These are phyloP conservation scores for Colletotrichum plurivorum DNA, from an alignment of 2,329 filamentous ascomycete species.

Conservation along the genomic window DNA sequence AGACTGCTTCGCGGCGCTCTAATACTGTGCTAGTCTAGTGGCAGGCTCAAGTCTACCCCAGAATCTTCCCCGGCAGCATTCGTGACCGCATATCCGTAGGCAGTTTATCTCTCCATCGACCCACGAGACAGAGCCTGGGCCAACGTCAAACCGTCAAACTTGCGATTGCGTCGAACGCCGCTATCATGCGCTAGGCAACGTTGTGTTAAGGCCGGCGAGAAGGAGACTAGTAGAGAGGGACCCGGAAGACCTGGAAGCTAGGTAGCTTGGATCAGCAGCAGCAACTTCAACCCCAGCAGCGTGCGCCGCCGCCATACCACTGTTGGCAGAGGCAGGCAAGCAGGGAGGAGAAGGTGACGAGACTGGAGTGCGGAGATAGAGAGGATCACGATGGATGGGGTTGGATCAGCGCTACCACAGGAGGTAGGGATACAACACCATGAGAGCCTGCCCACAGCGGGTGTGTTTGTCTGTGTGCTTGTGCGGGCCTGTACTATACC, in stretches of 20 bases:
- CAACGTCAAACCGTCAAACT: no score
- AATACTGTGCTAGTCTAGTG: neutral
- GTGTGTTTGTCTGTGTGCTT: constrained; percentile 2
- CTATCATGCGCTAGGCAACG: no score
- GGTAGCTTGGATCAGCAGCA: no score
- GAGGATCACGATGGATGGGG: constrained; percentile 30
- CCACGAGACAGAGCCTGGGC: no score
- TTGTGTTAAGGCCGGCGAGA: no score
- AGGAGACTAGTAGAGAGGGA: no score
- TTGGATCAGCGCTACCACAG: constrained; percentile 18
- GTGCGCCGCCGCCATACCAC: neutral
- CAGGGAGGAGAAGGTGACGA: neutral
- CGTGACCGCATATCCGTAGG: no score
- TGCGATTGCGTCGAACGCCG: no score
- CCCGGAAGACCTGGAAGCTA: no score
- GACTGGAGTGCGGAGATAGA: neutral
- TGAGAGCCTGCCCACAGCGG: constrained; percentile 14
- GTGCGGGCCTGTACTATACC: neutral
- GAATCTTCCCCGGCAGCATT: no score
- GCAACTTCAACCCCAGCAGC: no score
- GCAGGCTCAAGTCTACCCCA: neutral
- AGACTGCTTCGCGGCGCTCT: neutral
- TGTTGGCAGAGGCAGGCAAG: neutral
- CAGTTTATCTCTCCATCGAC: no score
- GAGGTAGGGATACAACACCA: neutral